Evolutionary conservation across 345 rosid genomes (phyloP).

Genomic region (Viola odorata): DNA sequence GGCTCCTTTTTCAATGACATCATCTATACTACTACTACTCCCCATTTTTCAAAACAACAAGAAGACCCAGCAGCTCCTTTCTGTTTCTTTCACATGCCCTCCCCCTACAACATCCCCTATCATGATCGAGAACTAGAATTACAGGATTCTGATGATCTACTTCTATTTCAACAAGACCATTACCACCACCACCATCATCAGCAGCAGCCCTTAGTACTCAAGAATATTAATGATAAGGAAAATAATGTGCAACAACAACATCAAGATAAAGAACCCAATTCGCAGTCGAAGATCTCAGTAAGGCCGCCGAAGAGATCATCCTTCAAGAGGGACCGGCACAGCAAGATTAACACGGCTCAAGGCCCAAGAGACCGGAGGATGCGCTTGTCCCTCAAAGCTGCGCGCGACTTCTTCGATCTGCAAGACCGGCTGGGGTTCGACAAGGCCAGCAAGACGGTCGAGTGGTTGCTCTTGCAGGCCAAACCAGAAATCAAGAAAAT

Average conservation of each 20-base stretch:
- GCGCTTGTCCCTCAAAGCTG: conserved; percentile 76
- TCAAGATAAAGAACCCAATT: neutral
- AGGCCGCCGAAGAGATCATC: conserved; percentile 28
- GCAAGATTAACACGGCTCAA: conserved; percentile 76
- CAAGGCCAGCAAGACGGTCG: conserved; percentile 78
- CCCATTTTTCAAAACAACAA: conserved; percentile 12
- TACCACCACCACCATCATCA: conserved; percentile 25
- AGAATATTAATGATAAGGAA: conserved; percentile 4
- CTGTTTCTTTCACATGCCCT: conserved; percentile 38
- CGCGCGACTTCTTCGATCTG: conserved; percentile 60
- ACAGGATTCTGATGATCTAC: neutral
- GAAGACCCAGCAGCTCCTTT: conserved; percentile 32
- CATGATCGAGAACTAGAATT: conserved; percentile 17
- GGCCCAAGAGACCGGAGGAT: conserved; percentile 82
- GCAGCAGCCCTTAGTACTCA: conserved; percentile 11
- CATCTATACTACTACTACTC: conserved; percentile 18
- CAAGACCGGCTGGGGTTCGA: conserved; percentile 81
- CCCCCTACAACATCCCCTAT: conserved; percentile 37
- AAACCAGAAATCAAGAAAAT: conserved; percentile 53
- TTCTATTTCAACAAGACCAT: conserved; percentile 24
- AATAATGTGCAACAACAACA: conserved; percentile 25
- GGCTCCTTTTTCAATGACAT: conserved; percentile 32
- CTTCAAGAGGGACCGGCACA: conserved; percentile 63
- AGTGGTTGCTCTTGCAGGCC: conserved; percentile 69
- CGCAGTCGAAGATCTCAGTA: conserved; percentile 5